phyloP scores from a whole-genome alignment of 495 filamentous ascomycete genomes.

The Lentithecium fluviatile region DNA sequence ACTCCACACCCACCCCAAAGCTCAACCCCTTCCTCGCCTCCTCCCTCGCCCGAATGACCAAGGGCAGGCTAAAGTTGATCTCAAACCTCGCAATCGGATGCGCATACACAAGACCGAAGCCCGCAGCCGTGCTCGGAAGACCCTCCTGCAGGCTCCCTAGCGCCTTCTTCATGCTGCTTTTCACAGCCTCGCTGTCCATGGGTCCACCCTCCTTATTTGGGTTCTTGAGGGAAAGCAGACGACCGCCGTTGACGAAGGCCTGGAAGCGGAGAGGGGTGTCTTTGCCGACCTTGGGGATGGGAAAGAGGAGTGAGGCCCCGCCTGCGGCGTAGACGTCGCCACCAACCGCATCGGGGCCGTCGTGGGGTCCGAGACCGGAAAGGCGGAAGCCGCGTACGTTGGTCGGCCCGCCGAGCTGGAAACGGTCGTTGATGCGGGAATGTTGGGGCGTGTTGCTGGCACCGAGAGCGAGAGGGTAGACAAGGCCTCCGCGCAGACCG shows the following conservation, averaged over 20 bases:
- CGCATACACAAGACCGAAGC: conserved; percentile 88
- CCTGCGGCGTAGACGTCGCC: conserved; percentile 90
- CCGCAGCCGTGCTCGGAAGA: conserved; percentile 81
- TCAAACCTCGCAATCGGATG: conserved; percentile 90
- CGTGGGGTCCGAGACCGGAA: conserved; percentile 81
- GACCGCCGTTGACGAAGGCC: conserved; percentile 85
- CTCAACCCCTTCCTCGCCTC: conserved; percentile 86
- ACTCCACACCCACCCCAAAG: conserved; percentile 91
- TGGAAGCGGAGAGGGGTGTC: conserved; percentile 86
- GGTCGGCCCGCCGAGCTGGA: conserved; percentile 89
- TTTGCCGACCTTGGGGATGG: conserved; percentile 72
- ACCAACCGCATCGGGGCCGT: conserved; percentile 79
- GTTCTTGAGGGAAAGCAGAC: conserved; percentile 72
- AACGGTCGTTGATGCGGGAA: conserved; percentile 88
- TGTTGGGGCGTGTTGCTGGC: conserved; percentile 54
- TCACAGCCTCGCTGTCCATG: conserved; percentile 56
- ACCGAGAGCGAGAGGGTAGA: conserved; percentile 60
- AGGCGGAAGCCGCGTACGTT: conserved; percentile 93
- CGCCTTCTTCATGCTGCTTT: conserved; percentile 52
- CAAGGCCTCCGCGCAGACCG: conserved; percentile 61
- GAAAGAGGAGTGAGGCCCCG: conserved; percentile 77
- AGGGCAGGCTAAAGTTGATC: conserved; percentile 86
- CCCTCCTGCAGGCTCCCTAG: conserved; percentile 67
- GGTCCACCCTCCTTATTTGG: conserved; percentile 43
- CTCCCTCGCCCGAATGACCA: conserved; percentile 78